phyloP scores from a whole-genome alignment of 495 filamentous ascomycete species.

The Penicillium coprophilum region DNA sequence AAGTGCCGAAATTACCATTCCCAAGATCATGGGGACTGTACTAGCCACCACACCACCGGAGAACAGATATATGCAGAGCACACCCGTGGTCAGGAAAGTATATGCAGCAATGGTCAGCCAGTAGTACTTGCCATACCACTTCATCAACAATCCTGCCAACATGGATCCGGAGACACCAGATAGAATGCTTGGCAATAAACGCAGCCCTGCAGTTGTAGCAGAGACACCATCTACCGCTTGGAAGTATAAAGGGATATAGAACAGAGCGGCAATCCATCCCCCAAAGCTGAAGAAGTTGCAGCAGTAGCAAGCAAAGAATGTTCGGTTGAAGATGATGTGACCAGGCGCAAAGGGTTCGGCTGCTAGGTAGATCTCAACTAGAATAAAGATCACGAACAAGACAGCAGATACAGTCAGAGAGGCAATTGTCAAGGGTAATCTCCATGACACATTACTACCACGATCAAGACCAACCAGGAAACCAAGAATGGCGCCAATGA shows the following conservation, averaged over 20 bases:
- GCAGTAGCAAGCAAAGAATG: conserved; percentile 65
- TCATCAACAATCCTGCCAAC: conserved; percentile 69
- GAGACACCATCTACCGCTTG: conserved; percentile 70
- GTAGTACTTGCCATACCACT: conserved; percentile 75
- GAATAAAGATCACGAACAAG: conserved; percentile 65
- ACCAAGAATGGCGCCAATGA: conserved; percentile 68
- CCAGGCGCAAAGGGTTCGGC: conserved; percentile 76
- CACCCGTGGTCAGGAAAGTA: conserved; percentile 49
- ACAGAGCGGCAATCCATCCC: conserved; percentile 62
- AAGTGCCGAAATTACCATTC: conserved; percentile 55
- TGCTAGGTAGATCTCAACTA: conserved; percentile 71
- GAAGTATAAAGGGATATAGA: conserved; percentile 79
- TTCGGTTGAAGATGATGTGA: conserved; percentile 72
- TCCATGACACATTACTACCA: conserved; percentile 74
- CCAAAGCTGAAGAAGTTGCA: conserved; percentile 77
- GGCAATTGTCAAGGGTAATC: conserved; percentile 55
- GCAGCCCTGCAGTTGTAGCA: conserved; percentile 63
- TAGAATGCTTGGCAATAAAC: conserved; percentile 66
- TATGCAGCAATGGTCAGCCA: conserved; percentile 67
- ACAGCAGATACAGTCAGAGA: conserved; percentile 57
- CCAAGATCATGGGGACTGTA: conserved; percentile 52
- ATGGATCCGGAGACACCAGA: conserved; percentile 66
- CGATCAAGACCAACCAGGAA: conserved; percentile 76
- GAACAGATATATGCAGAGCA: conserved; percentile 57
- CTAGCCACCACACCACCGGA: conserved; percentile 52